These are phyloP conservation scores for Lasiosphaeriaceae sp. DNA, from an alignment of 495 filamentous ascomycete species.

Conservation along the genomic window DNA sequence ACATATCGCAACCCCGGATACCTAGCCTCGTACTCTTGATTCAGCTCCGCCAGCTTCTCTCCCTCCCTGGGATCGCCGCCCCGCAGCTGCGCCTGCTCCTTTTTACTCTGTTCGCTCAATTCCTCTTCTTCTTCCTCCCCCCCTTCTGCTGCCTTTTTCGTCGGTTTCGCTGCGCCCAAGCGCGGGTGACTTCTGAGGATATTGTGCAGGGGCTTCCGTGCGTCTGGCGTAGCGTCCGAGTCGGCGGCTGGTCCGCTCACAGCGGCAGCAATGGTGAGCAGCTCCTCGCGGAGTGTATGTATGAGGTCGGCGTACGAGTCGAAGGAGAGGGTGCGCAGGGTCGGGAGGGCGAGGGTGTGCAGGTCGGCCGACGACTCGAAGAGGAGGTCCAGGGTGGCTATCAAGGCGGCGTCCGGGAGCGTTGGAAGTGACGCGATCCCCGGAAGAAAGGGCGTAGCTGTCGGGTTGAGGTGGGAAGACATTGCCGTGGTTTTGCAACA, in stretches of 20 bases:
- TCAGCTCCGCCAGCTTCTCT: constrained; percentile 59
- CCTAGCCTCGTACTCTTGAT: constrained; percentile 72
- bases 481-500: neutral
- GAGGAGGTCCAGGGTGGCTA: constrained; percentile 69
- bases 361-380: constrained; percentile 82
- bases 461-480: constrained; percentile 15
- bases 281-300: constrained; percentile 44
- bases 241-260: constrained; percentile 29
- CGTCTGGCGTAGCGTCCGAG: constrained; percentile 4
- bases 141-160: neutral
- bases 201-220: constrained; percentile 37
- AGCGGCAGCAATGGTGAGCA: constrained; percentile 43
- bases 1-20: constrained; percentile 90
- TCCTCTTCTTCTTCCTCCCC: constrained; percentile 52
- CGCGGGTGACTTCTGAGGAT: constrained; percentile 88
- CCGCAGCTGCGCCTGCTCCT: constrained; percentile 76
- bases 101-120: constrained; percentile 63
- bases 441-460: constrained; percentile 29
- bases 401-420: constrained; percentile 50
- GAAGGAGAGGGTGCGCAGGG: constrained; percentile 62
- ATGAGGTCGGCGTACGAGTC: constrained; percentile 30
- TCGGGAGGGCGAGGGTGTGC: constrained; percentile 64
- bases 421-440: constrained; percentile 31
- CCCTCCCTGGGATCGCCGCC: constrained; percentile 41
- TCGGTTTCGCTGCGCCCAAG: constrained; percentile 51